phyloP scores from a whole-genome alignment of 371 early-diverging fungal genomes.

The Blastocladiella emersonii region DNA sequence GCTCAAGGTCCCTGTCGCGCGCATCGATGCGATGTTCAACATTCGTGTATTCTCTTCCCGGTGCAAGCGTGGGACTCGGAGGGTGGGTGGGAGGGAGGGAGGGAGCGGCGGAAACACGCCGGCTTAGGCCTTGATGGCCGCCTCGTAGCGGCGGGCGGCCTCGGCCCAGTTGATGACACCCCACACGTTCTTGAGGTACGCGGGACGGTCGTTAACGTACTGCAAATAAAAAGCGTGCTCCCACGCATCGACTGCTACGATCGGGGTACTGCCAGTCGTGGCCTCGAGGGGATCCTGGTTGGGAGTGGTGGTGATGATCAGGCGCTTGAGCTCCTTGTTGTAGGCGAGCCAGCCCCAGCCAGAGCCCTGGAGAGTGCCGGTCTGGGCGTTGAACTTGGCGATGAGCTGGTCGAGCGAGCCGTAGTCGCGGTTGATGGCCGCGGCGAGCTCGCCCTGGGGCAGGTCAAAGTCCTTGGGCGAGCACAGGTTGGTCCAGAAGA shows the following conservation, averaged over 20 bases:
- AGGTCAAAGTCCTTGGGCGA: constrained; percentile 39
- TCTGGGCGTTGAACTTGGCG: constrained; percentile 59
- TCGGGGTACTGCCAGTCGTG: constrained; percentile 48
- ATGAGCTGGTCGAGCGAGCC: constrained; percentile 77
- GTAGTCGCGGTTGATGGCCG: constrained; percentile 67
- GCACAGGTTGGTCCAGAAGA: constrained; percentile 91
- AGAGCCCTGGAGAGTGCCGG: constrained; percentile 85
- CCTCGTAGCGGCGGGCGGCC: constrained; percentile 64
- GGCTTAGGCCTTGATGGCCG: constrained; percentile 14
- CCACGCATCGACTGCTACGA: constrained; percentile 96
- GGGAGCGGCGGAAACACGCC: too few relatives aligned
- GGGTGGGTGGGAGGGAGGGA: too few relatives aligned
- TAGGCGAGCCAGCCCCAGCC: constrained; percentile 98
- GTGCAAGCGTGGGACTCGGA: too few relatives aligned
- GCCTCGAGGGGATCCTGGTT: constrained; percentile 85
- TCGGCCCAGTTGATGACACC: constrained; percentile 96
- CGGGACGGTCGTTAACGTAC: constrained; percentile 91
- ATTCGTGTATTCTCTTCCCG: too few relatives aligned
- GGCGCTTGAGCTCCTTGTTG: constrained; percentile 56
- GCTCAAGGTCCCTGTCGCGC: too few relatives aligned
- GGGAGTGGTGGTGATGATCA: constrained; percentile 77
- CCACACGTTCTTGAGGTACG: constrained; percentile 92
- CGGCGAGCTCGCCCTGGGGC: constrained; percentile 26
- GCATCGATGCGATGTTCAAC: too few relatives aligned
- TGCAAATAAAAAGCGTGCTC: constrained; percentile 52